phyloP scores from a whole-genome alignment of 2,329 filamentous ascomycete genomes.

The Dothistroma pini region DNA sequence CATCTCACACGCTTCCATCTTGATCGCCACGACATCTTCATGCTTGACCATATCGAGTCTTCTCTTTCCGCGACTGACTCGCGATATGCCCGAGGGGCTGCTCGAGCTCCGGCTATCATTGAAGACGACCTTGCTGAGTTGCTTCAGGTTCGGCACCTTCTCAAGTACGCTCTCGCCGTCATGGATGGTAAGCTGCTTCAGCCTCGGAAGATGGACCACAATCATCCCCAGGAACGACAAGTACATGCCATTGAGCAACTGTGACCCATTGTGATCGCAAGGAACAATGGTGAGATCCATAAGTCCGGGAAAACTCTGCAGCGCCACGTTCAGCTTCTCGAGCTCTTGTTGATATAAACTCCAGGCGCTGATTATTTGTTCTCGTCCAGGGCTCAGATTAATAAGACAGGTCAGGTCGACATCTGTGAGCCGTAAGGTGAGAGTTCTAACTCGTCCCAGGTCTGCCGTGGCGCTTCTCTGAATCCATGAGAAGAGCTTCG shows the following conservation, averaged over 20 bases:
- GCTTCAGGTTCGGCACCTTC: conserved; percentile 18
- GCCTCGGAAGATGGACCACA: conserved; percentile 16
- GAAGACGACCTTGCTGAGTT: conserved; percentile 16
- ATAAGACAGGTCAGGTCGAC: conserved; percentile 28
- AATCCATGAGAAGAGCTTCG: conserved; percentile 29
- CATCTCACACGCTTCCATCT: neutral
- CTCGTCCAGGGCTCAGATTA: conserved; percentile 5
- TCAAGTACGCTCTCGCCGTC: conserved; percentile 15
- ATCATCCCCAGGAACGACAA: conserved; percentile 25
- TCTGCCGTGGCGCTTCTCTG: conserved; percentile 19
- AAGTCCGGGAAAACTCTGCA: conserved; percentile 23
- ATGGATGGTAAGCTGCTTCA: conserved; percentile 19
- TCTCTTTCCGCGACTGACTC: neutral
- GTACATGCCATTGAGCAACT: conserved; percentile 27
- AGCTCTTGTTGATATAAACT: conserved; percentile 29
- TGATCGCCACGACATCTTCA: neutral
- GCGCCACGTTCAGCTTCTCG: conserved; percentile 20
- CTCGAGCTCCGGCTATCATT: neutral
- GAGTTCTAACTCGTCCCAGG: conserved; percentile 22
- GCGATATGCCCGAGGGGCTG: neutral
- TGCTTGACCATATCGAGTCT: neutral
- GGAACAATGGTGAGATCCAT: conserved; percentile 22
- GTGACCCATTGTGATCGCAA: conserved; percentile 21
- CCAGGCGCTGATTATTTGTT: conserved; percentile 21
- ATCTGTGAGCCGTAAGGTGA: conserved; percentile 27